Evolutionary conservation across 2,329 filamentous ascomycete genomes (phyloP).

Genomic region (Phaeomoniella chlamydospora): DNA sequence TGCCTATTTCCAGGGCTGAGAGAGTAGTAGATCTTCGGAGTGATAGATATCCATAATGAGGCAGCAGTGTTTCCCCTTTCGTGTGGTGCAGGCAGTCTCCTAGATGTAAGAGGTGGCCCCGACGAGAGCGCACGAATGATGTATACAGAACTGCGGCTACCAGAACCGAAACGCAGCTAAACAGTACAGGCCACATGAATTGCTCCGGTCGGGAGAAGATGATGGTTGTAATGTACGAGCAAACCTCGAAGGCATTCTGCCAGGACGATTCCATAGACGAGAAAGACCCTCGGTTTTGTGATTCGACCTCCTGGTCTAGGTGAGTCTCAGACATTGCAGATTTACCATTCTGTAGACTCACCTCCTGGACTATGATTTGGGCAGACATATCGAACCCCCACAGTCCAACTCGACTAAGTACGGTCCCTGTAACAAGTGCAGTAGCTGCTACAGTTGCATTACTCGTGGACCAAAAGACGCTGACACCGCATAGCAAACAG

Average conservation of each 20-base stretch:
- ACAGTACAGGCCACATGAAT: constrained; percentile 48
- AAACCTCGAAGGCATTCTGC: constrained; percentile 57
- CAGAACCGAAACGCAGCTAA: constrained; percentile 41
- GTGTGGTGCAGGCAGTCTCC: no score
- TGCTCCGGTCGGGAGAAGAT: constrained; percentile 47
- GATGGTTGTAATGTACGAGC: constrained; percentile 52
- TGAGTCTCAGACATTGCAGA: background rate
- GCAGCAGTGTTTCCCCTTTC: no score
- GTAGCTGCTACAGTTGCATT: constrained; percentile 15
- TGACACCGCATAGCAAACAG: constrained; percentile 33
- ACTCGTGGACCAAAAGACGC: constrained; percentile 21
- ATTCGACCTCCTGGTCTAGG: constrained; percentile 33
- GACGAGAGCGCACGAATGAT: constrained; percentile 34
- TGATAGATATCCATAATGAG: no score
- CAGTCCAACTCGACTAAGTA: constrained; percentile 44
- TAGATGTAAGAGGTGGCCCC: constrained; percentile 50
- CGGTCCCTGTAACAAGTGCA: constrained; percentile 34
- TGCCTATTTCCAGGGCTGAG: no score
- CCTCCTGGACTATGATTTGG: constrained; percentile 48
- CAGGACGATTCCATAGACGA: constrained; percentile 53
- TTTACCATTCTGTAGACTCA: constrained; percentile 13
- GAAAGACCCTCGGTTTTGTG: constrained; percentile 48
- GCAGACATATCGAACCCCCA: constrained; percentile 48
- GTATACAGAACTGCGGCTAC: constrained; percentile 23
- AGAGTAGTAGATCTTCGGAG: no score